Evolutionary conservation across 2,329 filamentous ascomycete genomes (phyloP).

Genomic region (Arthrinium phaeospermum): DNA sequence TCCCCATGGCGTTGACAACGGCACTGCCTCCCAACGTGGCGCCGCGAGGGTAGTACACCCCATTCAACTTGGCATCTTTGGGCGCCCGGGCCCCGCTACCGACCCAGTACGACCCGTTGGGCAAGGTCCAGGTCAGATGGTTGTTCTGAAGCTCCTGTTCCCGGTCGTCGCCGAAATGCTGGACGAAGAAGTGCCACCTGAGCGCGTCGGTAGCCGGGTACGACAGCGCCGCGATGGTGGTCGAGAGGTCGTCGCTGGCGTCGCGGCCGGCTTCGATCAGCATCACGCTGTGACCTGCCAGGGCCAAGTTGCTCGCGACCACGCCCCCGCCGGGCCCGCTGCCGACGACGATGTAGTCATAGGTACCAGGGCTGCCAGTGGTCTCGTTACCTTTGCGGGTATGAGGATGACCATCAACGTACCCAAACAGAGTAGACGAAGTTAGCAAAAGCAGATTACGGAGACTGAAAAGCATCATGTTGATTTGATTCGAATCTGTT

Average conservation of each 20-base stretch:
- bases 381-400: neutral
- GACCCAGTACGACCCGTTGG: slow-evolving; percentile 30
- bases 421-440: neutral
- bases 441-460: neutral
- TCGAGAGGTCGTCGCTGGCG: slow-evolving; percentile 42
- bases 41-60: slow-evolving; percentile 37
- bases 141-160: slow-evolving; percentile 47
- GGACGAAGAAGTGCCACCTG: slow-evolving; percentile 61
- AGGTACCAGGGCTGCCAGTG: neutral
- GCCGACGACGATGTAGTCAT: slow-evolving; percentile 50
- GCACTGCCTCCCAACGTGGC: slow-evolving; percentile 36
- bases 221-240: slow-evolving; percentile 41
- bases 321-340: slow-evolving; percentile 57
- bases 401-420: neutral
- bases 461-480: neutral
- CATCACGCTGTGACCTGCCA: slow-evolving; percentile 56
- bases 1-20: slow-evolving; percentile 29
- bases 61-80: slow-evolving; percentile 31
- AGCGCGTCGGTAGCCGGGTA: slow-evolving; percentile 41
- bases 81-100: slow-evolving; percentile 29
- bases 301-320: slow-evolving; percentile 55
- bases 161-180: slow-evolving; percentile 55
- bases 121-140: slow-evolving; percentile 29
- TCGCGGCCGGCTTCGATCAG: slow-evolving; percentile 58
- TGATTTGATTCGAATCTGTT: neutral